Conservation (phyloP, 2,329 filamentous ascomycete species). For the Claviceps paspali region DNA sequence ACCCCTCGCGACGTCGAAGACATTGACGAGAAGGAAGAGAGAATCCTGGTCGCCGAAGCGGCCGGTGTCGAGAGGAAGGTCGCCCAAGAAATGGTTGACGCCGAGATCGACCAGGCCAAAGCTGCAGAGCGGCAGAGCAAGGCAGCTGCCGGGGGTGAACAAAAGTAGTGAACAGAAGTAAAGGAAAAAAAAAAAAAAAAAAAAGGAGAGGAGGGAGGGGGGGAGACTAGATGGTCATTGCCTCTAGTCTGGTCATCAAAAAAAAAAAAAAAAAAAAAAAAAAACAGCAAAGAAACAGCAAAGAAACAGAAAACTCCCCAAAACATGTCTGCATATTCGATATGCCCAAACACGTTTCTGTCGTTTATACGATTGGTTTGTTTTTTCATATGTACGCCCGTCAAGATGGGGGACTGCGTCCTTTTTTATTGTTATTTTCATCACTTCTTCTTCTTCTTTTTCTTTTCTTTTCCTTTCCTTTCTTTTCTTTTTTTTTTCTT, state of each 20-base stretch:
- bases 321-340: not conserved
- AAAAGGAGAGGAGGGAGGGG: not conserved
- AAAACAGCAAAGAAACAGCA: not conserved
- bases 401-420: not conserved
- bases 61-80: conserved; percentile 31
- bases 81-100: conserved; percentile 37
- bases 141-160: conserved; percentile 2
- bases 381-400: conserved; percentile 10
- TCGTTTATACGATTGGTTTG: conserved; percentile 13
- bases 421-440: not conserved
- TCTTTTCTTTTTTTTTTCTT: not conserved
- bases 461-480: not conserved
- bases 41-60: conserved; percentile 35
- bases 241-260: not conserved
- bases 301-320: too few species aligned
- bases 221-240: not conserved
- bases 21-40: conserved; percentile 88
- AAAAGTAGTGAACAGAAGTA: conserved; percentile 1
- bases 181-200: not conserved
- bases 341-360: not conserved
- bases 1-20: conserved; percentile 76
- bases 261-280: not conserved
- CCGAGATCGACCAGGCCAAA: conserved; percentile 32
- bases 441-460: too few species aligned
- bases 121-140: conserved; percentile 15